Percentiles rank a stretch among this genome's conserved stretches.
These are phyloP conservation scores for Rhexocercosporidium sp. DNA, from an alignment of 2,329 filamentous ascomycete genomes.

Conservation along the genomic window DNA sequence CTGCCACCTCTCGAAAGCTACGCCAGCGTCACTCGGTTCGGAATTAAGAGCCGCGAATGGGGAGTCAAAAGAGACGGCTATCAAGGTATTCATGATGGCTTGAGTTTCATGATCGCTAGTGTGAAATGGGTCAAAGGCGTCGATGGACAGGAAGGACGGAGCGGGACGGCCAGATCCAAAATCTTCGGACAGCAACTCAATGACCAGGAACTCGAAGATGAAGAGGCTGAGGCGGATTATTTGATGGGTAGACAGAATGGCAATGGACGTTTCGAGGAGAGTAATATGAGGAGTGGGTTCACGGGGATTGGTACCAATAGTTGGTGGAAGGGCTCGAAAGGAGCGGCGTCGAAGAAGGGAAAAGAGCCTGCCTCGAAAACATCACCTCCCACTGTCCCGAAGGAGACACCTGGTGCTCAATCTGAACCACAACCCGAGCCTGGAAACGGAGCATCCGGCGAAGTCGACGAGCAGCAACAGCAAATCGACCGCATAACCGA, in stretches of 20 bases:
- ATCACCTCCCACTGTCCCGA: neutral
- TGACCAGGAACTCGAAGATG: slow-evolving; percentile 31
- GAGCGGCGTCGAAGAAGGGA: neutral
- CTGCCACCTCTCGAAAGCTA: slow-evolving; percentile 82
- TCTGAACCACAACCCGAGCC: neutral
- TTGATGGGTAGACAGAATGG: slow-evolving; percentile 17
- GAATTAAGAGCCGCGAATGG: slow-evolving; percentile 83
- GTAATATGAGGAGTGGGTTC: slow-evolving; percentile 33
- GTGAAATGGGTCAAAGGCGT: slow-evolving; percentile 87
- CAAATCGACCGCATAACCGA: slow-evolving; percentile 28
- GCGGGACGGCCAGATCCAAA: slow-evolving; percentile 45
- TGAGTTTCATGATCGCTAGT: slow-evolving; percentile 84
- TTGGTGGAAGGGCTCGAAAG: slow-evolving; percentile 33
- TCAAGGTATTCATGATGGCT: slow-evolving; percentile 49
- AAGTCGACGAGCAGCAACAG: slow-evolving; percentile 8
- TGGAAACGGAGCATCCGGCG: neutral
- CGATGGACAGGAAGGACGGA: slow-evolving; percentile 51
- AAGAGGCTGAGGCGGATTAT: slow-evolving; percentile 23
- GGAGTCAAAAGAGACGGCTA: slow-evolving; percentile 56
- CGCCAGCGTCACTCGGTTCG: slow-evolving; percentile 74
- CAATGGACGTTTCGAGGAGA: slow-evolving; percentile 24
- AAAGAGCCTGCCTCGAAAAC: neutral
- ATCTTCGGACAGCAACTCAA: slow-evolving; percentile 28
- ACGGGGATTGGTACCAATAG: slow-evolving; percentile 33
- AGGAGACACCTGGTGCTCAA: neutral